These are phyloP conservation scores for Ophioceras dolichostomum DNA, from an alignment of 2,329 filamentous ascomycete species.

Conservation along the genomic window DNA sequence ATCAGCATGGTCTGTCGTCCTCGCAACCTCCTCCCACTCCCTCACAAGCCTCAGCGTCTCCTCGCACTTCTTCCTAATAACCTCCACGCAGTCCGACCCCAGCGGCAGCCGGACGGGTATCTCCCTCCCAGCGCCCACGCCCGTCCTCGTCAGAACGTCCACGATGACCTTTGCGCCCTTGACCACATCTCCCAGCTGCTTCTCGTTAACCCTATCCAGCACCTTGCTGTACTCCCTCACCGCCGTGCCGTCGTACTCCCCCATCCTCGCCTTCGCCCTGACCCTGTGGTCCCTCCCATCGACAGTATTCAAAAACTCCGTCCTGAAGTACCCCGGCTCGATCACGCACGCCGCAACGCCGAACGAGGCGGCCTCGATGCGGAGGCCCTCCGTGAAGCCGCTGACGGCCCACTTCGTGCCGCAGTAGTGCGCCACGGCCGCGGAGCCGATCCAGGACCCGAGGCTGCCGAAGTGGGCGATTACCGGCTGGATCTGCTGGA, in stretches of 20 bases:
- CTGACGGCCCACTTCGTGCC: conserved; percentile 68
- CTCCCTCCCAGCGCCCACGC: conserved; percentile 30
- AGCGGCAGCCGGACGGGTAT: conserved; percentile 42
- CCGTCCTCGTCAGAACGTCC: conserved; percentile 32
- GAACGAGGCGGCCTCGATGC: not conserved
- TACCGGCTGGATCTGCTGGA: not conserved
- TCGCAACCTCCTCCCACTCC: conserved; percentile 34
- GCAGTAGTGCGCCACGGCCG: conserved; percentile 48
- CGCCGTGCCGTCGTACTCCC: not conserved
- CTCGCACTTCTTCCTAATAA: conserved; percentile 28
- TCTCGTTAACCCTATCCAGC: not conserved
- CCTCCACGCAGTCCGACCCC: conserved; percentile 34
- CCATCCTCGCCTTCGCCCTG: not conserved
- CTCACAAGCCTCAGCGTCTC: conserved; percentile 28
- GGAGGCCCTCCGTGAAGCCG: conserved; percentile 41
- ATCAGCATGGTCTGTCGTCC: conserved; percentile 14
- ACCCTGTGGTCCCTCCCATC: not conserved
- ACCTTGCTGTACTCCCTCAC: not conserved
- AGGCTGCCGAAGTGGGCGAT: conserved; percentile 2
- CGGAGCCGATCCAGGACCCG: not conserved
- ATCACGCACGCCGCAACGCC: not conserved
- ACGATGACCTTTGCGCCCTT: conserved; percentile 3
- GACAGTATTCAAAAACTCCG: conserved; percentile 1
- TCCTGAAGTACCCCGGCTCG: conserved; percentile 5
- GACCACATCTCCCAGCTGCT: conserved; percentile 3